These are phyloP conservation scores for Pichia scutulata DNA, from an alignment of 805 yeast species.

Conservation along the genomic window DNA sequence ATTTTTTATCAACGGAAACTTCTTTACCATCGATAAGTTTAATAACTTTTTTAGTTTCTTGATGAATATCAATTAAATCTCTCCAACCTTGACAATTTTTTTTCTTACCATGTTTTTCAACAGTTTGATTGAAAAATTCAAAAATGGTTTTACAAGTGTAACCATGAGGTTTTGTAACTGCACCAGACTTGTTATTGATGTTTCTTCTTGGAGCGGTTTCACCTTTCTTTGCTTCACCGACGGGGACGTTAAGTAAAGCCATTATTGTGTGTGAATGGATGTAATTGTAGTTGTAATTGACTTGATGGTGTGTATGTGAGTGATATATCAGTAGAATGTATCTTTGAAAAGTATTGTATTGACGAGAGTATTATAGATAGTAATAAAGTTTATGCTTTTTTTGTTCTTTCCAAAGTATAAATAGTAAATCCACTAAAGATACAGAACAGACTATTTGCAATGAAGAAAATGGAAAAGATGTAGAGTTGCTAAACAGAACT, in stretches of 20 bases:
- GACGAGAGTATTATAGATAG: too few species aligned
- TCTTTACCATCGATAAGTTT: conserved; percentile 75
- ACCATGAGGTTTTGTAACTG: neutral
- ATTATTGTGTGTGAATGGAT: too few species aligned
- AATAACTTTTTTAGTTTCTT: conserved; percentile 64
- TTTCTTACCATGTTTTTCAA: conserved; percentile 36
- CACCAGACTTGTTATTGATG: neutral
- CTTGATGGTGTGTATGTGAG: too few species aligned
- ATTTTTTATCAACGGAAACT: conserved; percentile 66
- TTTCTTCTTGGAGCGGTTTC: neutral
- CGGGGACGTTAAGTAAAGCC: conserved; percentile 8
- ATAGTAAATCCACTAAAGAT: too few species aligned
- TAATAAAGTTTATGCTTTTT: too few species aligned
- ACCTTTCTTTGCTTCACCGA: conserved; percentile 10
- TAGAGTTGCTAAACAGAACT: too few species aligned
- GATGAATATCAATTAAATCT: conserved; percentile 63
- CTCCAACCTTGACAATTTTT: conserved; percentile 69
- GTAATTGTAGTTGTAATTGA: too few species aligned
- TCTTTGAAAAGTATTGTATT: too few species aligned
- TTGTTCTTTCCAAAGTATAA: too few species aligned
- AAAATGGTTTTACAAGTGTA: neutral
- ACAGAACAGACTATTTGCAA: too few species aligned
- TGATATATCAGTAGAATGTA: neutral
- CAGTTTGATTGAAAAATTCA: neutral
- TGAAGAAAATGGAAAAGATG: too few species aligned